Base-by-base conservation (phyloP, 2,329 filamentous ascomycete species). In the Pseudocercospora fijiensis region DNA sequence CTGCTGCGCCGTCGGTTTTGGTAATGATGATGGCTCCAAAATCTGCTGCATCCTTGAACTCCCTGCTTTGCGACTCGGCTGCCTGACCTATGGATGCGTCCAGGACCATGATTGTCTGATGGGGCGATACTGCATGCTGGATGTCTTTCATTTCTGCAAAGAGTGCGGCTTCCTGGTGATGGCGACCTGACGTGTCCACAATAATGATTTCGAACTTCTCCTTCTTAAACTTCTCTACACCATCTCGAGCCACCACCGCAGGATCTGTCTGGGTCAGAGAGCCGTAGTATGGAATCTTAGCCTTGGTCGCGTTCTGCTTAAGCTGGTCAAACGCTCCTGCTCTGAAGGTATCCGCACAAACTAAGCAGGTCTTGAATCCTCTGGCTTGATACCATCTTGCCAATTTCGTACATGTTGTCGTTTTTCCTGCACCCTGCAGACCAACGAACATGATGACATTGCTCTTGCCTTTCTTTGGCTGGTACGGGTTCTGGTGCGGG, bases 381-480 rank as follows among this genome's bases (percentile, higher is more conserved):
- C 95, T 84, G 9, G 91, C 92, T 77, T 96, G 91, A 79, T 99
- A 99, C 83, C 96, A 94, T 63, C 93, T 83, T 18, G 95, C 95
- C 67, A 99, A 84, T 80, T 99, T 99, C 45, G 95, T 99, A 84
- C 95, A 98, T 11, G 94, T 96, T 1, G 95, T 99, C 24, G 95
- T 99, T 80, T 99, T 99, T 78, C 95, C 95, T 4, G 94, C 92
- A 83, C 95, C 95, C 79, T 99, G 95, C 56, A 99, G 84, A 80
- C 95, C 95, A 67, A 99, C 95, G 77, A 99, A 98, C 95, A 99
- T 99, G 79, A 99, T 97, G 75, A 99, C 91, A 78, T 97, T 99
- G 67, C 90, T 84, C 77, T 92, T 95, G 69, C 93, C 92, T 81
- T 98, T 99, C 82, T 96, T 96, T 22, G 94, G 93, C 77, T 96